These are phyloP conservation scores for Lentinula edodes DNA, from an alignment of 768 basidiomycete genomes.

Conservation along the genomic window DNA sequence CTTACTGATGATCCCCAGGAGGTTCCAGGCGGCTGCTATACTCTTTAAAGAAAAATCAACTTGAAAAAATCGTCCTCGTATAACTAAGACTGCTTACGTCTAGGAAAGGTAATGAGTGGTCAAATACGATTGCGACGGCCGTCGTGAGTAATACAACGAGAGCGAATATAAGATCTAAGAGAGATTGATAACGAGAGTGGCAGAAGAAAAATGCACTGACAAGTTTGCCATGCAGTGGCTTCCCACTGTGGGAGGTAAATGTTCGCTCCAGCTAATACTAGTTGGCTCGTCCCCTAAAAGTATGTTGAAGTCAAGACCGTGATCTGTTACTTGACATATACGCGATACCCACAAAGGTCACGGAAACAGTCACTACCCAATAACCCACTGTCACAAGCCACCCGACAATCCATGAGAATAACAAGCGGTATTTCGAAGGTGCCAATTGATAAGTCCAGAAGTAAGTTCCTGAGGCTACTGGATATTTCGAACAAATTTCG, in stretches of 20 bases:
- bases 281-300: conserved; percentile 47
- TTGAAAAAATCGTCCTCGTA: background rate
- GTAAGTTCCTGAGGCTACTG: conserved; percentile 57
- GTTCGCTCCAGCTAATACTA: conserved; percentile 52
- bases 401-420: conserved; percentile 62
- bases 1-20: conserved; percentile 31
- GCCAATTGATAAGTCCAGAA: conserved; percentile 65
- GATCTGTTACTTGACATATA: background rate
- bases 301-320: background rate
- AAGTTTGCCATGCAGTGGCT: conserved; percentile 55
- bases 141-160: conserved; percentile 43
- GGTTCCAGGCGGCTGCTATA: conserved; percentile 59
- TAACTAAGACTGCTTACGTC: conserved; percentile 30
- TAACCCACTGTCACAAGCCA: conserved; percentile 67
- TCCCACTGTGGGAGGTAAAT: conserved; percentile 58
- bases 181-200: background rate
- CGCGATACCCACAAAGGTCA: conserved; percentile 44
- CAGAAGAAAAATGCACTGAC: conserved; percentile 20
- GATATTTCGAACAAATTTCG: conserved; percentile 56
- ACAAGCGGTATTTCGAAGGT: conserved; percentile 38
- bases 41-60: conserved; percentile 28
- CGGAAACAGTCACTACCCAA: conserved; percentile 64
- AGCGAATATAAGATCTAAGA: conserved; percentile 49
- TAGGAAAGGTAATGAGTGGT: conserved; percentile 40
- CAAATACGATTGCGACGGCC: conserved; percentile 51